Evolutionary conservation across 2,329 filamentous ascomycete species (phyloP).

Genomic region (Huntiella abstrusa): DNA sequence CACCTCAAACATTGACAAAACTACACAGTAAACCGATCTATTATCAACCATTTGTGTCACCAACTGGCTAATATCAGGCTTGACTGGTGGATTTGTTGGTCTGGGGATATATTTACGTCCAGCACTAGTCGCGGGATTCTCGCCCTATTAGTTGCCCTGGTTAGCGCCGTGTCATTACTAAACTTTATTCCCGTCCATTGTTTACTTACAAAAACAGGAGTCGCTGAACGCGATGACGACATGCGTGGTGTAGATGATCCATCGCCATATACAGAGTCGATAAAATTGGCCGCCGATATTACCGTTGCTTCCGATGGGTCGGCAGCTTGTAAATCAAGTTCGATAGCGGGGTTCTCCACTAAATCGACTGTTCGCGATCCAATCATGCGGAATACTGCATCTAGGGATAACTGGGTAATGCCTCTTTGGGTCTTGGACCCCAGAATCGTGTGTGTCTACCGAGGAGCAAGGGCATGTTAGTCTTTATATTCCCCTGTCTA

Average conservation of each 20-base stretch:
- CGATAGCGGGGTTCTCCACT: constrained; percentile 36
- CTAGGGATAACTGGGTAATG: constrained; percentile 76
- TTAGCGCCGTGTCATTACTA: constrained; percentile 16
- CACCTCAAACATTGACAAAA: constrained; percentile 97
- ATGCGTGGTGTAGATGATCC: constrained; percentile 33
- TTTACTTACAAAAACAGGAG: constrained; percentile 34
- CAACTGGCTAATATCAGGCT: constrained; percentile 56
- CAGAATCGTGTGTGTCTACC: constrained; percentile 82
- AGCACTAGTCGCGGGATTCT: constrained; percentile 22
- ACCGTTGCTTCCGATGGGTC: constrained; percentile 70
- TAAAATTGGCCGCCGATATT: constrained; percentile 52
- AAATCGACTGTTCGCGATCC: constrained; percentile 50
- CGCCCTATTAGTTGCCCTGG: constrained; percentile 13
- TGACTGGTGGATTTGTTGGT: constrained; percentile 51
- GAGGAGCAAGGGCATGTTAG: neutral
- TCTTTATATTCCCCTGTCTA: neutral
- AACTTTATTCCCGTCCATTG: no score
- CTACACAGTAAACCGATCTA: constrained; percentile 62
- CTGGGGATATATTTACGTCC: constrained; percentile 46
- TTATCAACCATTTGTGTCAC: constrained; percentile 42
- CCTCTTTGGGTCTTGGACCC: constrained; percentile 75
- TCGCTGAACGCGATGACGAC: constrained; percentile 40
- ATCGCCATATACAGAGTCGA: constrained; percentile 53
- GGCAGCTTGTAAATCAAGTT: constrained; percentile 55
- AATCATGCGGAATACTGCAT: constrained; percentile 73